Conservation (phyloP, 345 rosid species). For the Heritiera fomes region DNA sequence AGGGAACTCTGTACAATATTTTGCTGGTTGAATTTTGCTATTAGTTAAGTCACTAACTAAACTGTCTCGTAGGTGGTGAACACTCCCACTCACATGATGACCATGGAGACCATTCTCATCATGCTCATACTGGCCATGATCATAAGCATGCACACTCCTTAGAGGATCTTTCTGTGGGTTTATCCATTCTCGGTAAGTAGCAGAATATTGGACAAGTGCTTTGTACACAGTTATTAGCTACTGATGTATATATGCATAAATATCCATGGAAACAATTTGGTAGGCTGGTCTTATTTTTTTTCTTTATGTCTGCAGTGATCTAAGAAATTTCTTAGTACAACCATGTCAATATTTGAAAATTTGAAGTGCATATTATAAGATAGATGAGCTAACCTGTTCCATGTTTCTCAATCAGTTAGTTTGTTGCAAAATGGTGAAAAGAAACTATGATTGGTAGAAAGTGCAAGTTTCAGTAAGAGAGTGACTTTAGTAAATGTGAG, state of each 20-base stretch:
- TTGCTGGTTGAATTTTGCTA: slow-evolving; percentile 4
- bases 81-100: slow-evolving; percentile 74
- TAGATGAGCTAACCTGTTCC: neutral
- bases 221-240: neutral
- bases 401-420: neutral
- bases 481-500: neutral
- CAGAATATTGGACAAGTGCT: slow-evolving; percentile 1
- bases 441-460: neutral
- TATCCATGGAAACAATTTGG: neutral
- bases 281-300: neutral
- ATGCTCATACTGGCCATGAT: slow-evolving; percentile 44
- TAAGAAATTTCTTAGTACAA: neutral
- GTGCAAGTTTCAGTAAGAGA: neutral
- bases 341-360: neutral
- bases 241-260: neutral
- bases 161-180: slow-evolving; percentile 84
- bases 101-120: slow-evolving; percentile 50
- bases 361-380: neutral
- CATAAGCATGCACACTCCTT: slow-evolving; percentile 67
- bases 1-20: neutral
- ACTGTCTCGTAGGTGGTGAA: slow-evolving; percentile 66
- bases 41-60: slow-evolving; percentile 12
- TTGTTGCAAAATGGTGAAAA: neutral
- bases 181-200: slow-evolving; percentile 75
- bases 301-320: neutral